Conservation (phyloP, 2,329 filamentous ascomycete species). For the Nemania sp. region DNA sequence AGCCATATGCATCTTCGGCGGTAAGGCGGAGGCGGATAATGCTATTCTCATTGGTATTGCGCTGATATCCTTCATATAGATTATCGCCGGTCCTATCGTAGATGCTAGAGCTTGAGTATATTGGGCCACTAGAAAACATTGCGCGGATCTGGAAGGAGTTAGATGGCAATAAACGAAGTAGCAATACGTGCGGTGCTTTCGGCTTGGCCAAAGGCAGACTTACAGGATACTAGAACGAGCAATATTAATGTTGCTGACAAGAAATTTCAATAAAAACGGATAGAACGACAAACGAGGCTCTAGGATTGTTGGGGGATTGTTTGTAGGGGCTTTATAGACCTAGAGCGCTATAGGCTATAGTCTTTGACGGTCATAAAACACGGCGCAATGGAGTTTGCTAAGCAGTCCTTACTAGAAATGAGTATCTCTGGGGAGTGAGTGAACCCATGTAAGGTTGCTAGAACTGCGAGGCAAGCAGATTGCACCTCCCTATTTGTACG, state of each 20-base stretch:
- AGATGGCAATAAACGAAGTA: neutral
- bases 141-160: neutral
- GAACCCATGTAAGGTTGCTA: neutral
- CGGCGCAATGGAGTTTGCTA: neutral
- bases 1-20: neutral
- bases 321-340: neutral
- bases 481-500: conserved; percentile 1
- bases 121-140: neutral
- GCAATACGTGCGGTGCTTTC: neutral
- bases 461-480: conserved; percentile 1
- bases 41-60: neutral
- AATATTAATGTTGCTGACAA: neutral
- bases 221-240: neutral
- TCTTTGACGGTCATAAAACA: neutral
- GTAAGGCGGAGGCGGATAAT: neutral
- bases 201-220: neutral
- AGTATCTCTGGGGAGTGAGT: neutral
- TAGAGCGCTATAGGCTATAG: neutral
- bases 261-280: neutral
- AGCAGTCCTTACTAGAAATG: neutral
- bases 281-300: neutral
- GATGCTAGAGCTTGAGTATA: neutral
- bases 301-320: neutral
- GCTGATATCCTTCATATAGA: neutral
- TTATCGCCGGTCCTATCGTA: neutral